These are phyloP conservation scores for Diaporthe helianthi DNA, from an alignment of 2,329 filamentous ascomycete species.

Conservation along the genomic window DNA sequence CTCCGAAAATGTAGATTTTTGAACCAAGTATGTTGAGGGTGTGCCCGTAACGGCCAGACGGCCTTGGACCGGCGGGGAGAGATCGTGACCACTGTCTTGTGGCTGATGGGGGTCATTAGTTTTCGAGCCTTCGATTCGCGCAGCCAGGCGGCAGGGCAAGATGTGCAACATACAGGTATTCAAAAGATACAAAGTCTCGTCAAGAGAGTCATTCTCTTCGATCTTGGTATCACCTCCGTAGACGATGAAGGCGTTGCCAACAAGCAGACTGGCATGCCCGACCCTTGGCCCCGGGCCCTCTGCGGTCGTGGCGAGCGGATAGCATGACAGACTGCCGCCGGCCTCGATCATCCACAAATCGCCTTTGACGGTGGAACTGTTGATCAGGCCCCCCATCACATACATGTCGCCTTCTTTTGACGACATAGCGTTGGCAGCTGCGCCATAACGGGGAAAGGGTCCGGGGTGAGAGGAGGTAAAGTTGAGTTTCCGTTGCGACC, in stretches of 20 bases:
- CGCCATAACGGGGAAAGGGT: constrained; percentile 95
- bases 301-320: constrained; percentile 87
- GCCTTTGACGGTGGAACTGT: constrained; percentile 93
- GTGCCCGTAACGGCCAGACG: constrained; percentile 92
- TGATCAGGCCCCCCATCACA: constrained; percentile 95
- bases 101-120: constrained; percentile 60
- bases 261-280: constrained; percentile 89
- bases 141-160: background rate
- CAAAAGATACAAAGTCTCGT: constrained; percentile 94
- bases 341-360: constrained; percentile 98
- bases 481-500: constrained; percentile 88
- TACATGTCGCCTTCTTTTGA: constrained; percentile 98
- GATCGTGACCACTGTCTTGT: constrained; percentile 98
- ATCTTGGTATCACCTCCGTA: constrained; percentile 99
- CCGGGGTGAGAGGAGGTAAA: constrained; percentile 83
- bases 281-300: constrained; percentile 96
- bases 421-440: constrained; percentile 88
- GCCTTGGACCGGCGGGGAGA: constrained; percentile 83
- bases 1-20: constrained; percentile 97
- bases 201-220: constrained; percentile 87
- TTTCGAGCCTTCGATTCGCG: background rate
- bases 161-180: constrained; percentile 83
- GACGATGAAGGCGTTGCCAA: constrained; percentile 98
- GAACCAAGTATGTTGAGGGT: constrained; percentile 96
- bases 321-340: constrained; percentile 85